phyloP scores from a whole-genome alignment of 2,329 filamentous ascomycete species.

The Aspergillus sp. region DNA sequence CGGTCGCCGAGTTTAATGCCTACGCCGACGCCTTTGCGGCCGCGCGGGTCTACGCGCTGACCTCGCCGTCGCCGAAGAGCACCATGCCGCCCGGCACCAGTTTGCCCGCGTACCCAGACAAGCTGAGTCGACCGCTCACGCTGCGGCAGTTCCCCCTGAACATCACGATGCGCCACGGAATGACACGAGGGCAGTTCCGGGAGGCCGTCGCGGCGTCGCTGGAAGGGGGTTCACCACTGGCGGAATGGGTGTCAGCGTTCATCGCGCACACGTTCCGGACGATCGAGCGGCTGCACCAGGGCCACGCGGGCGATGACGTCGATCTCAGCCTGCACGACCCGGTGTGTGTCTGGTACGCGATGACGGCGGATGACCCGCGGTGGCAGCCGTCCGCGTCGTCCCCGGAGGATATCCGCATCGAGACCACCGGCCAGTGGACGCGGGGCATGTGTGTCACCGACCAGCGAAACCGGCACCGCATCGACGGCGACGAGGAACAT shows the following conservation, averaged over 20 bases:
- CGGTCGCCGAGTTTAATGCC: slow-evolving; percentile 91
- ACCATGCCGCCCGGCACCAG: slow-evolving; percentile 64
- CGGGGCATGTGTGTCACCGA: slow-evolving; percentile 87
- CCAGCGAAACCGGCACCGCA: slow-evolving; percentile 53
- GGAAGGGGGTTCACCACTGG: slow-evolving; percentile 66
- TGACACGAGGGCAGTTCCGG: slow-evolving; percentile 61
- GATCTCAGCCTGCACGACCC: slow-evolving; percentile 73
- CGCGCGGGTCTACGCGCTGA: slow-evolving; percentile 73
- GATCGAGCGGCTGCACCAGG: slow-evolving; percentile 61
- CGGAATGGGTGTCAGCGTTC: slow-evolving; percentile 70
- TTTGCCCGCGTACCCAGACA: slow-evolving; percentile 62
- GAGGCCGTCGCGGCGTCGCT: slow-evolving; percentile 55
- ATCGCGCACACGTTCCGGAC: slow-evolving; percentile 68
- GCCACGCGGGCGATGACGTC: slow-evolving; percentile 47
- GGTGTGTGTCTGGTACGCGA: slow-evolving; percentile 73
- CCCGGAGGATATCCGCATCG: slow-evolving; percentile 80
- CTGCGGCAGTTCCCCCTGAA: slow-evolving; percentile 73
- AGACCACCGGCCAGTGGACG: slow-evolving; percentile 92
- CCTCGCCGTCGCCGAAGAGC: slow-evolving; percentile 73
- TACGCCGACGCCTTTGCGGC: slow-evolving; percentile 82
- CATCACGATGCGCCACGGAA: slow-evolving; percentile 68
- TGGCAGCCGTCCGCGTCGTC: slow-evolving; percentile 48
- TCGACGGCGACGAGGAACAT: slow-evolving; percentile 52
- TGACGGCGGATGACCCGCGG: slow-evolving; percentile 48
- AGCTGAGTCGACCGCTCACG: slow-evolving; percentile 61